phyloP scores from a whole-genome alignment of 1,284 basidiomycete genomes.

The Hypsizygus ulmarius region DNA sequence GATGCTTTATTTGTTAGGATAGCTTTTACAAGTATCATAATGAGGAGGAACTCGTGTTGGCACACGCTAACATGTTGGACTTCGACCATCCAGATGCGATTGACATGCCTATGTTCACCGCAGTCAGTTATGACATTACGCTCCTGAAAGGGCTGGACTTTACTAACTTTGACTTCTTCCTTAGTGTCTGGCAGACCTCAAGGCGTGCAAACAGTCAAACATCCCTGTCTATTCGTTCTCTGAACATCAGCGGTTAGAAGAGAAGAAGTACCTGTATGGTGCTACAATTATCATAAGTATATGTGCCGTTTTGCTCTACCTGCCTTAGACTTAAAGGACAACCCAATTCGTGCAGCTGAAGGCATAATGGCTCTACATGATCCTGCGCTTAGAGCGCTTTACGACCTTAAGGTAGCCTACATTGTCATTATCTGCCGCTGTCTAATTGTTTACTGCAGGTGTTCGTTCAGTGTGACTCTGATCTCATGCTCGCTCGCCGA shows the following conservation, averaged over 20 bases:
- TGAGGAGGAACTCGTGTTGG: conserved; percentile 75
- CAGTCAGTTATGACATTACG: conserved; percentile 45
- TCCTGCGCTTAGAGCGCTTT: conserved; percentile 71
- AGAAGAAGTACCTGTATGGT: conserved; percentile 92
- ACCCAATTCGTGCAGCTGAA: conserved; percentile 53
- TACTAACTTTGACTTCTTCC: conserved; percentile 3
- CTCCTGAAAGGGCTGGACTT: background rate
- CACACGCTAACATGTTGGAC: conserved; percentile 84
- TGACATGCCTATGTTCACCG: conserved; percentile 84
- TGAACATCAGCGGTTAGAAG: conserved; percentile 83
- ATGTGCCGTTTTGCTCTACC: conserved; percentile 10
- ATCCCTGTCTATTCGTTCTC: conserved; percentile 95
- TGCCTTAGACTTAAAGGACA: conserved; percentile 4
- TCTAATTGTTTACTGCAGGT: conserved; percentile 41
- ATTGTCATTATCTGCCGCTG: background rate
- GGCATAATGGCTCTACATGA: conserved; percentile 93
- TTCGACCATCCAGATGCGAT: conserved; percentile 95
- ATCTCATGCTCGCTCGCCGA: conserved; percentile 94
- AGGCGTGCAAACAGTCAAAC: conserved; percentile 76
- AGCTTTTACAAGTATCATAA: conserved; percentile 89
- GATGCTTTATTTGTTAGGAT: conserved; percentile 51
- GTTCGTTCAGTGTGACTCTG: conserved; percentile 89
- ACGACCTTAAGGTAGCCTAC: conserved; percentile 80
- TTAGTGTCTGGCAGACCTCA: conserved; percentile 83
- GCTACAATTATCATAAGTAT: conserved; percentile 90